Evolutionary conservation across 768 basidiomycete genomes (phyloP).

Genomic region (Dentipellis fragilis): DNA sequence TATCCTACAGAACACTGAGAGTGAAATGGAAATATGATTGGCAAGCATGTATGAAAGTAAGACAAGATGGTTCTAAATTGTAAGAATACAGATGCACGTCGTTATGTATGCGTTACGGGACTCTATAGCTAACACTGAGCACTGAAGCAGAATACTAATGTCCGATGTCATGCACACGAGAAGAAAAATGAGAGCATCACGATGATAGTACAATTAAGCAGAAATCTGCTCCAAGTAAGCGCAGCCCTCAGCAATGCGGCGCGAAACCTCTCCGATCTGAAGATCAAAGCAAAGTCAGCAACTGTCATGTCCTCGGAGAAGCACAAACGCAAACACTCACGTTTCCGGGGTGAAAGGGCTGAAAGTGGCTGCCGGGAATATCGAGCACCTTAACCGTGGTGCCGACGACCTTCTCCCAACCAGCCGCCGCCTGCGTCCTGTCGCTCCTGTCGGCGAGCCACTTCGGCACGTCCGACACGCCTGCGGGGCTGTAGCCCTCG

Average conservation of each 20-base stretch:
- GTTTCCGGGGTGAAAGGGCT: constrained; percentile 39
- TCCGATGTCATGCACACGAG: neutral
- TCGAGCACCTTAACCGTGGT: constrained; percentile 32
- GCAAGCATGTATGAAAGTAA: too few relatives aligned
- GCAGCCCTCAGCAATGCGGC: constrained; percentile 1
- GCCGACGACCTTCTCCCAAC: constrained; percentile 40
- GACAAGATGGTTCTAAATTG: too few relatives aligned
- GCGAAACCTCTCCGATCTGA: neutral
- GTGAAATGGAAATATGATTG: too few relatives aligned
- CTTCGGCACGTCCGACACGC: constrained; percentile 27
- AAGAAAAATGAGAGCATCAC: neutral
- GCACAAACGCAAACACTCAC: constrained; percentile 25
- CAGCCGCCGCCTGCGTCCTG: constrained; percentile 20
- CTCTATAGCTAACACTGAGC: too few relatives aligned
- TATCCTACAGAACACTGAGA: too few relatives aligned
- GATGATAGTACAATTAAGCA: neutral
- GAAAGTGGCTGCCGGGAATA: constrained; percentile 61
- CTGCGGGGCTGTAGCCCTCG: constrained; percentile 31
- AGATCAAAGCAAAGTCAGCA: neutral
- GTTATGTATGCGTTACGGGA: too few relatives aligned
- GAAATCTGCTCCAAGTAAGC: neutral
- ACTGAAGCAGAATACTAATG: neutral
- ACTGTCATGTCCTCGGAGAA: neutral
- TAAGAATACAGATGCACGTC: too few relatives aligned
- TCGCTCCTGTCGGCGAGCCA: constrained; percentile 45